Percentiles rank a stretch among this genome's conserved stretches.
These are phyloP conservation scores for Geotrichum citri-aurantii DNA, from an alignment of 1,139 yeast genomes.

Conservation along the genomic window DNA sequence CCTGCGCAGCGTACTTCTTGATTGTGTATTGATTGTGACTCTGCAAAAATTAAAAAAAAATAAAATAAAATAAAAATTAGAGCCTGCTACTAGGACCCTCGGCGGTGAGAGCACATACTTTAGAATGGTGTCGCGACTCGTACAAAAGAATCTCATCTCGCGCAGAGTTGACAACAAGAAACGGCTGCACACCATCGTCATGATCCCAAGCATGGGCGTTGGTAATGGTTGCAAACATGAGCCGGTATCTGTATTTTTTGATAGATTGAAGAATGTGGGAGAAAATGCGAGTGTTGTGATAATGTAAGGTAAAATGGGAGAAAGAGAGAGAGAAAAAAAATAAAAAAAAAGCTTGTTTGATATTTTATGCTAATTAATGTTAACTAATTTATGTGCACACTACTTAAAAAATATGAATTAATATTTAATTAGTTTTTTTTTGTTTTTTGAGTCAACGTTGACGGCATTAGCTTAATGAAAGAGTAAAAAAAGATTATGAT, in stretches of 20 bases:
- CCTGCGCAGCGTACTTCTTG: background rate
- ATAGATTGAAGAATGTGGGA: background rate
- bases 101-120: constrained; percentile 21
- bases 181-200: constrained; percentile 47
- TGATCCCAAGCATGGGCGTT: constrained; percentile 52
- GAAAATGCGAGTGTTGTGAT: background rate
- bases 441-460: background rate
- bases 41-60: no score
- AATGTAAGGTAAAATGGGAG: background rate
- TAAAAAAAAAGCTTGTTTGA: no score
- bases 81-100: constrained; percentile 55
- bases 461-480: no score
- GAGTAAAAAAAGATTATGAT: background rate
- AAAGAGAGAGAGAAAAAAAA: no score
- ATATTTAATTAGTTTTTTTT: no score
- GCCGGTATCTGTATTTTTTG: background rate
- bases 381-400: background rate
- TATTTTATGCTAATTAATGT: background rate
- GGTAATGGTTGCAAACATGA: background rate
- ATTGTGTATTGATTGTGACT: constrained; percentile 53
- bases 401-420: no score
- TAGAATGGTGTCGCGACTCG: constrained; percentile 41
- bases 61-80: constrained; percentile 71
- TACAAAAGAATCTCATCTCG: constrained; percentile 64
- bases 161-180: constrained; percentile 58